Conservation (phyloP, 164 flowering plant species). For the grape (Vitis vinifera) region ASM3070453v1 NC_081813.1:14004501-14005000, state of each 20-base stretch:
- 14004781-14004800: conserved; percentile 33
- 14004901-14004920: conserved; percentile 47
- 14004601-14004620: conserved; percentile 58
- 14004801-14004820: conserved; percentile 48
- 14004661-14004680: conserved; percentile 48
- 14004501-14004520: conserved; percentile 34
- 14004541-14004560: not conserved
- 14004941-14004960: conserved; percentile 41
- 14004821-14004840: conserved; percentile 64
- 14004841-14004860: conserved; percentile 43
- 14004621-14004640: conserved; percentile 51
- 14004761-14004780: conserved; percentile 21
- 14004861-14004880: conserved; percentile 65
- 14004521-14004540: not conserved
- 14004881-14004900: conserved; percentile 49
- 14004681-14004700: conserved; percentile 3
- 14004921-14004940: conserved; percentile 42
- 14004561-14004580: conserved; percentile 4
- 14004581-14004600: conserved; percentile 55
- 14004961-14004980: not conserved
- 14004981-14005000: not conserved
- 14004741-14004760: conserved; percentile 70
- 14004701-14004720: not conserved
- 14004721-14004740: conserved; percentile 65
- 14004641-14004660: conserved; percentile 51